A percentile compares a stretch with the other conserved stretches of the same genome.
These are phyloP conservation scores for Hypocreales sp. DNA, from an alignment of 2,329 filamentous ascomycete species.

Conservation along the genomic window DNA sequence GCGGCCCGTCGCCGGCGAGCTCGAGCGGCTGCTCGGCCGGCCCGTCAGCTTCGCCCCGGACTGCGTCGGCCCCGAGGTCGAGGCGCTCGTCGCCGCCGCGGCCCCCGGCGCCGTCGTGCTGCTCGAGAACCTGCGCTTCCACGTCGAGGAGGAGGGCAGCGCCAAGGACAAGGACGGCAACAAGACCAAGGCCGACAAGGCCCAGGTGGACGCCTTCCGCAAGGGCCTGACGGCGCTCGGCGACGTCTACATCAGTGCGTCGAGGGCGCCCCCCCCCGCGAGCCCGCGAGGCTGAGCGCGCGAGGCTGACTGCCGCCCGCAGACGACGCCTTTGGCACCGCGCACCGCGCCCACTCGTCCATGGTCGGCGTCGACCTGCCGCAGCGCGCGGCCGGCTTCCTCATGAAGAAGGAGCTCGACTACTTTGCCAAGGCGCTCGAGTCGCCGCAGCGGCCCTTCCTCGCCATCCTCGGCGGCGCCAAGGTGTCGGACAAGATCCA, in stretches of 20 bases:
- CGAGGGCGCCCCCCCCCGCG: no score
- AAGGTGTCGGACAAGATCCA: conserved; percentile 99
- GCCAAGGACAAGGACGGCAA: conserved; percentile 87
- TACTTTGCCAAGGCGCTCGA: conserved; percentile 98
- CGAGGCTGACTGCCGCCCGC: conserved; percentile 11
- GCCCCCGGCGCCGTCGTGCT: conserved; percentile 71
- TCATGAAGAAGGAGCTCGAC: conserved; percentile 99
- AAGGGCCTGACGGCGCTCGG: conserved; percentile 89
- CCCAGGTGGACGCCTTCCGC: conserved; percentile 81
- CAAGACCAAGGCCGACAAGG: conserved; percentile 96
- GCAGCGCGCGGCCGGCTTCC: conserved; percentile 93
- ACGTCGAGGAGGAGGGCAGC: conserved; percentile 95
- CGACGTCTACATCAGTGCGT: conserved; percentile 89
- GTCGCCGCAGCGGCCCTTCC: conserved; percentile 84
- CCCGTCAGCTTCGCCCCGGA: conserved; percentile 79
- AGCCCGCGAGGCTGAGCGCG: no score
- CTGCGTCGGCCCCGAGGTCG: conserved; percentile 78
- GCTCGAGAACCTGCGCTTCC: conserved; percentile 96
- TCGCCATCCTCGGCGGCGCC: conserved; percentile 93
- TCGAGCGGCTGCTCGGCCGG: conserved; percentile 79
- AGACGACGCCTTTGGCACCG: conserved; percentile 98
- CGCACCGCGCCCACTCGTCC: conserved; percentile 95
- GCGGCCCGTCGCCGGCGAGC: conserved; percentile 77
- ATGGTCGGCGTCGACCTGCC: conserved; percentile 96
- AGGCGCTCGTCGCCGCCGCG: conserved; percentile 77